Evolutionary conservation across 805 yeast species (phyloP).

Genomic region (Hanseniaspora hatyaiensis): DNA sequence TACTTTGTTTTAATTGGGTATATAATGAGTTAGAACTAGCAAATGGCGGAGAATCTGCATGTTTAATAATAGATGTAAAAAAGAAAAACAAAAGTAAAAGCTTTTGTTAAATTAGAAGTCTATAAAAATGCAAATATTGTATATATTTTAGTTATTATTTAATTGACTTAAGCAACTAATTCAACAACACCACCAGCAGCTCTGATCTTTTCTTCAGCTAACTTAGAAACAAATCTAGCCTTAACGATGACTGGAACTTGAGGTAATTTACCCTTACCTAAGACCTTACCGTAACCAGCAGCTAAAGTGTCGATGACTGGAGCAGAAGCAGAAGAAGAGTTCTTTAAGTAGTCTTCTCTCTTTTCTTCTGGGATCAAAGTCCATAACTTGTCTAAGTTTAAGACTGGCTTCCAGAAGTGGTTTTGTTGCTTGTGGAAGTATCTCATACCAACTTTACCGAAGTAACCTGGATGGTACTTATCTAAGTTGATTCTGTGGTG

Average conservation of each 20-base stretch:
- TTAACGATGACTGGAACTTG: constrained; percentile 96
- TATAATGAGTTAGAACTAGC: too few species aligned
- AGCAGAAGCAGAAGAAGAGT: constrained; percentile 79
- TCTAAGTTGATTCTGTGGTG: constrained; percentile 99
- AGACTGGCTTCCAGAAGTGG: constrained; percentile 96
- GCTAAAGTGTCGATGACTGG: constrained; percentile 99
- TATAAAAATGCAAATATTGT: constrained; percentile 15
- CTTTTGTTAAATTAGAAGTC: constrained; percentile 9
- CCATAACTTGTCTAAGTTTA: constrained; percentile 98
- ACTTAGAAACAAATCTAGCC: constrained; percentile 98
- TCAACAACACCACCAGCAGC: constrained; percentile 99
- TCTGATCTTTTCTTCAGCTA: constrained; percentile 99
- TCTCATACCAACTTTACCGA: constrained; percentile 99
- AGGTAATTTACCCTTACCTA: constrained; percentile 98
- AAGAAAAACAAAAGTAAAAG: background rate
- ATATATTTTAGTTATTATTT: constrained; percentile 9
- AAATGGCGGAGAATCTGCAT: too few species aligned
- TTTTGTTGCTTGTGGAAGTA: constrained; percentile 90
- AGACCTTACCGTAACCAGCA: constrained; percentile 98
- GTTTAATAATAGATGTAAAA: background rate
- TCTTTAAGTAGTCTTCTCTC: constrained; percentile 85
- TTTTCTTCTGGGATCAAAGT: constrained; percentile 84
- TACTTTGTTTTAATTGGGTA: too few species aligned
- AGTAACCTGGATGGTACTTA: constrained; percentile 99
- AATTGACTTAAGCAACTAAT: constrained; percentile 73